Evolutionary conservation across 192 early-diverging fungal genomes (phyloP), one percentile per base, ranked within the genome.

Genomic region (Coemansia furcata): DNA sequence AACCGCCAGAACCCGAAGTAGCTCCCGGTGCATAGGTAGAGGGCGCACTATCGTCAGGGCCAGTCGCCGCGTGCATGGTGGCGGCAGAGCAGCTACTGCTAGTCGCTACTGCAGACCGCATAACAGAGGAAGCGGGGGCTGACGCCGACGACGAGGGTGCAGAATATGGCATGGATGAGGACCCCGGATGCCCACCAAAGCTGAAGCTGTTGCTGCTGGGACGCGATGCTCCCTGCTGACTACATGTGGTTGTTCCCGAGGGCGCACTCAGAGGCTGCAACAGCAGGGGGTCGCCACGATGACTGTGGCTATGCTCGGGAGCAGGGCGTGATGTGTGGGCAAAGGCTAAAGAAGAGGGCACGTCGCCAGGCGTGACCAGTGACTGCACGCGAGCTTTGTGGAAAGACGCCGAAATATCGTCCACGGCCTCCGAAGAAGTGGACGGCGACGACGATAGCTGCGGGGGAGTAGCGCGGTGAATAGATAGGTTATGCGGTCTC

Each of bases 341-440:
- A 32, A 21, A 39, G n/a, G 43, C 32, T 30, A 60, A 52, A 19
- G 47, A 29, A n/a, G 70, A 23, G 19, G 78, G 67, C 57, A 65
- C 49, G 54, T 67, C 63, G 33, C 38, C 38, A 35, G 63, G 55
- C 50, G 68, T 46, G 33, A 76, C 54, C 23, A 81, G 65, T 38
- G 79, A 76, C 71, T 82, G 79, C 65, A 82, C 79, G 65, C 74
- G 79, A 68, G 79, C 66, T 62, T 74, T 70, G 73, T 75, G 60
- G 66, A 75, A 58, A 11, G 72, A 68, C 33, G 66, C 72, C 58
- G 77, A 74, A 21, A 74, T 65, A 19, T 69, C 72, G 0, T 80
- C 77, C 23, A 74, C 69, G 3, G 71, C 67, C 26, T 32, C 35
- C 2, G 60, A 50, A 36, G 15, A 50, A 58, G 23, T 30, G 33